Base-by-base conservation (phyloP, 306 rosid species). In the Adenanthera pavonina region DNA sequence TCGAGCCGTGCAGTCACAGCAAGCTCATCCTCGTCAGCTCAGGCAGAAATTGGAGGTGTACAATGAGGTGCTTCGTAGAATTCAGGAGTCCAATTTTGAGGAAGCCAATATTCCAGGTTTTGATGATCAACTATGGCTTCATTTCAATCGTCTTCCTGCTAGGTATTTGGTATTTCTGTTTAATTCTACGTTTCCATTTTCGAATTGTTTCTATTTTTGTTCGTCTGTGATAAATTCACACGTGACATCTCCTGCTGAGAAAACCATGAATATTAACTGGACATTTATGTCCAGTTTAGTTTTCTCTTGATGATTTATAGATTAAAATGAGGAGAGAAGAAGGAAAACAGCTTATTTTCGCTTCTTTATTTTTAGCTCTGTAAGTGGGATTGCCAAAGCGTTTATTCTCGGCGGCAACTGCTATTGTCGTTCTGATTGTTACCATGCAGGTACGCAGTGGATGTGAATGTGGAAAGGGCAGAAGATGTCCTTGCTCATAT, bases 401-500 rank as follows among this genome's bases (percentile, higher is more conserved):
- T 64, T 86, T 80, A 69, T 68, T 74, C 85, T 84, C 8, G 78
- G 85, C 68, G 79, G 76, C 52, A 75, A 75, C 30, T 73, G 81
- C 82, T 83, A n/a, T 53, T 83, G 82, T 68, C 87, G 80, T 79
- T 74, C 35, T 89, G 84, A 83, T 81, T 87, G 81, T 80, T 88
- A 30, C 82, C 73, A 16, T 86, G 81, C 76, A 96, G 98, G 84
- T 93, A 96, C 53, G 98, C 98, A 4, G 85, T 93, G 89, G 99
- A 96, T 86, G 99, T 96, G 79, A 96, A 96, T 73, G 98, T 92
- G 76, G 99, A 93, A 85, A 91, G 99, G 83, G 99, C 99, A 7
- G 99, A 92, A 80, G 99, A 96, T 85, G 99, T 96, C 71, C 92
- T 96, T 72, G 87, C 90, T 11, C 99, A 96, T 65, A 88, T 92